A percentile compares a stretch with the other conserved stretches of the same genome.
Conservation (phyloP, 2,329 filamentous ascomycete genomes). For the Colletotrichum cuscutae region DNA sequence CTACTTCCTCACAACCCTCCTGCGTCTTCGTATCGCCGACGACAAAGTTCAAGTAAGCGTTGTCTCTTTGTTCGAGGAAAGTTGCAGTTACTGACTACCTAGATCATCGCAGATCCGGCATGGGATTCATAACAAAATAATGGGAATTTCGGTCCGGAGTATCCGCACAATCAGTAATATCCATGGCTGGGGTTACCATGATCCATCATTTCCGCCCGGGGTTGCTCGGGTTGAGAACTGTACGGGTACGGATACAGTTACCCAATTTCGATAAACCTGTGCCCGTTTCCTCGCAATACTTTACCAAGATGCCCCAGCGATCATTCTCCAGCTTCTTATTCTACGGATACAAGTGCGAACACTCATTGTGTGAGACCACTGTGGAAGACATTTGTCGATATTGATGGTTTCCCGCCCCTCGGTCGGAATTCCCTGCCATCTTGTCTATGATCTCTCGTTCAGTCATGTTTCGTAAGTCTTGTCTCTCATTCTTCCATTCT, state of each 20-base stretch:
- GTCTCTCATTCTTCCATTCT: conserved; percentile 24
- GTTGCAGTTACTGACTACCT: not conserved
- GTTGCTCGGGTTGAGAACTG: not conserved
- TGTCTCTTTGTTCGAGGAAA: not conserved
- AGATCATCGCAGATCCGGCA: not conserved
- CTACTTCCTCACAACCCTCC: not conserved
- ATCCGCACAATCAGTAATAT: not conserved
- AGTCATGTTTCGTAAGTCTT: not conserved
- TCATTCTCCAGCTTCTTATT: not conserved
- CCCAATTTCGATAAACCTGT: not conserved
- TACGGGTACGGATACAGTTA: not conserved
- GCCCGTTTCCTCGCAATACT: not conserved
- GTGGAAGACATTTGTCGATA: not conserved
- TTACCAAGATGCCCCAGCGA: not conserved
- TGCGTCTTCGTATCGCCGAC: not conserved
- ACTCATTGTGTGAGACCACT: not conserved
- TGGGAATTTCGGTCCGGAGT: not conserved
- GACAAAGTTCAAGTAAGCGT: not conserved
- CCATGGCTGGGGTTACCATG: not conserved
- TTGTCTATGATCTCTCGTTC: conserved; percentile 17
- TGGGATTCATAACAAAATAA: not conserved
- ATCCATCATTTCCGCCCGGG: not conserved
- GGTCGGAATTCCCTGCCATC: conserved; percentile 32
- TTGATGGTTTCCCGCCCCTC: not conserved
- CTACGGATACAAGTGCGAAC: not conserved